phyloP scores from a whole-genome alignment of 2,329 filamentous ascomycete species.

The Penicillium sp. region DNA sequence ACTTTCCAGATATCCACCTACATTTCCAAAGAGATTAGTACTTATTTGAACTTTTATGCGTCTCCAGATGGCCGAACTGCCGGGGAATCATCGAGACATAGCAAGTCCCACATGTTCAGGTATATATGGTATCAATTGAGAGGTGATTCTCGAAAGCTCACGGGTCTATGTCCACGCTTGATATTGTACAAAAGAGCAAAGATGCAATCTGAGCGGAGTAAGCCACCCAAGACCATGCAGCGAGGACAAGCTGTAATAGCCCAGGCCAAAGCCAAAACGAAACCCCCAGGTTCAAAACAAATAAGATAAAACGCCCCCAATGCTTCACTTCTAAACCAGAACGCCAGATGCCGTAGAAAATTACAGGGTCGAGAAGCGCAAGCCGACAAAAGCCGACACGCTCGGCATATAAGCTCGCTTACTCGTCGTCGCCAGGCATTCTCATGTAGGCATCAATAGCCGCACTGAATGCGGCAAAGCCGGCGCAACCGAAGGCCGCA shows the following conservation, averaged over 20 bases:
- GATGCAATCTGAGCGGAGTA: not conserved
- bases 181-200: constrained; percentile 13
- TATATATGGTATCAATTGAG: constrained; percentile 9
- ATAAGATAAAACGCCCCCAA: constrained; percentile 28
- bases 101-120: not conserved
- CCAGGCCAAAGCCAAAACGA: not conserved
- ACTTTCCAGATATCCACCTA: not conserved
- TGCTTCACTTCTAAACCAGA: constrained; percentile 27
- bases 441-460: constrained; percentile 93
- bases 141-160: constrained; percentile 9
- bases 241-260: not conserved
- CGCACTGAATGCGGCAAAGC: constrained; percentile 89
- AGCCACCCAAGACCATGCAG: constrained; percentile 1
- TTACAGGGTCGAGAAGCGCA: constrained; percentile 17
- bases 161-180: constrained; percentile 9
- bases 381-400: not conserved
- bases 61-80: too few relatives aligned
- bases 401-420: not conserved
- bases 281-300: too few relatives aligned
- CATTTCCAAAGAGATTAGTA: not conserved
- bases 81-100: too few relatives aligned
- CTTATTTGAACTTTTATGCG: too few relatives aligned
- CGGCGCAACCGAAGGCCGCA: constrained; percentile 81
- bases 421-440: constrained; percentile 57
- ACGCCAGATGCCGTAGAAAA: constrained; percentile 20